Base-by-base conservation (phyloP, 2,329 filamentous ascomycete genomes). In the Cadophora malorum region DNA sequence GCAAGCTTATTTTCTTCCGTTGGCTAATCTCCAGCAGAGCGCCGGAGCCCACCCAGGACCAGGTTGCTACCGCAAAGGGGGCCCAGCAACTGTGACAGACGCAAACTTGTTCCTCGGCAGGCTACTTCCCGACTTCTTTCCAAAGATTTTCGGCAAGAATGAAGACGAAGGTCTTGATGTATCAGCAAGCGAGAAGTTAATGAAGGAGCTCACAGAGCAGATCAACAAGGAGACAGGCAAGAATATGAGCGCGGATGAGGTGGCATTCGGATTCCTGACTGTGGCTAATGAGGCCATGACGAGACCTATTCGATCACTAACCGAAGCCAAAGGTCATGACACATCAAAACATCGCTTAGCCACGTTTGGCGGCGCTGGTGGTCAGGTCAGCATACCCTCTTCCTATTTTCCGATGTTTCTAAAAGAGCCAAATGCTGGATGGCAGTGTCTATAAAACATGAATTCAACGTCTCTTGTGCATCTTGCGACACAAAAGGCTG, bases 241-340 rank as follows among this genome's bases (percentile, higher is more conserved):
- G 74, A 84, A 82, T 4, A 92, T 97, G 86, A 90, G 85, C 1
- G 81, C 90, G 0, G 94, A 97, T 75, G 92, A 97, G 76, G 91
- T 97, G 3, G 94, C 94, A 0, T 93, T 92, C 74, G 94, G 94
- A 0, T 97, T 97, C 77, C 84, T 97, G 77, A 92, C 93, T 16
- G 93, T 97, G 62, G 93, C 94, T 2, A 96, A 97, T 75, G 93
- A 96, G 80, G 90, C 92, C 16, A 97, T 97, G 94, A 94, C 92
- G 2, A 84, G 94, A 49, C 94, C 94, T 0, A 97, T 97, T 71
- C 86, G 94, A 45, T 95, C 93, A 38, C 86, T 97, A 72, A 97
- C 94, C 0, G 94, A 97, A 79, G 94, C 94, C 33, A 93, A 96
- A 79, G 94, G 94, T 0, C 93, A 96, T 72, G 94, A 97, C 77